A percentile compares a stretch with the other conserved stretches of the same genome.
Evolutionary conservation across 2,329 filamentous ascomycete species (phyloP).

Genomic region (Xylaria sp.): DNA sequence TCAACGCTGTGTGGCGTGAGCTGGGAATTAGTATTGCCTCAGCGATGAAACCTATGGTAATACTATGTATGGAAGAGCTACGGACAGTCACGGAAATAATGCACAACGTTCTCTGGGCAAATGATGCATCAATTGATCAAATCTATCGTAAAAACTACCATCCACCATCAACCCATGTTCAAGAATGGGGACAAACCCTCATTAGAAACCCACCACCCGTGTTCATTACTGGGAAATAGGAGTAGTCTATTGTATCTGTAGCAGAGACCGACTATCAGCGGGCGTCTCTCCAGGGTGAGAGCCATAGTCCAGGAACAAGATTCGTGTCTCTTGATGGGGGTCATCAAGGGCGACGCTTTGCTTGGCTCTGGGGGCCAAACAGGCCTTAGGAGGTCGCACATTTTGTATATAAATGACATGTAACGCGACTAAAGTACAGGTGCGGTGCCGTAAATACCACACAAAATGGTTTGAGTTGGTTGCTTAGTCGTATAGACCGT

Average conservation of each 20-base stretch:
- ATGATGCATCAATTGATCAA: constrained; percentile 45
- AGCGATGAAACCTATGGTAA: neutral
- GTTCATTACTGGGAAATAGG: constrained; percentile 17
- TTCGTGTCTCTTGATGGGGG: constrained; percentile 29
- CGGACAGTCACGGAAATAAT: neutral
- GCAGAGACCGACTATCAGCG: constrained; percentile 28
- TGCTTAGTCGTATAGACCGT: constrained; percentile 93
- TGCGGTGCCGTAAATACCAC: constrained; percentile 23
- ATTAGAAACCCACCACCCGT: constrained; percentile 17
- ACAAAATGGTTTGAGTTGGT: constrained; percentile 40
- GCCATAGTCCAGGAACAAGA: constrained; percentile 42
- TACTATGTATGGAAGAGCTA: neutral
- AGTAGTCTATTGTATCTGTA: constrained; percentile 15
- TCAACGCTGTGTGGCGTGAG: too few relatives aligned
- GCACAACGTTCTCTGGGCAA: constrained; percentile 18
- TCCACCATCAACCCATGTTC: constrained; percentile 34
- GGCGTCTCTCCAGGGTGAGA: constrained; percentile 35
- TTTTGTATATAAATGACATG: constrained; percentile 32
- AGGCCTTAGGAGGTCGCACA: constrained; percentile 14
- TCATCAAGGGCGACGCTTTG: constrained; percentile 4
- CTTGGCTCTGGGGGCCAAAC: constrained; percentile 11
- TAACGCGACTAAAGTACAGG: constrained; percentile 61
- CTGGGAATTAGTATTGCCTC: neutral
- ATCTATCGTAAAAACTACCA: constrained; percentile 49
- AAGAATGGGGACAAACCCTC: constrained; percentile 32